Evolutionary conservation across 2,329 filamentous ascomycete species (phyloP).

Genomic region (Chaetomium sp.): DNA sequence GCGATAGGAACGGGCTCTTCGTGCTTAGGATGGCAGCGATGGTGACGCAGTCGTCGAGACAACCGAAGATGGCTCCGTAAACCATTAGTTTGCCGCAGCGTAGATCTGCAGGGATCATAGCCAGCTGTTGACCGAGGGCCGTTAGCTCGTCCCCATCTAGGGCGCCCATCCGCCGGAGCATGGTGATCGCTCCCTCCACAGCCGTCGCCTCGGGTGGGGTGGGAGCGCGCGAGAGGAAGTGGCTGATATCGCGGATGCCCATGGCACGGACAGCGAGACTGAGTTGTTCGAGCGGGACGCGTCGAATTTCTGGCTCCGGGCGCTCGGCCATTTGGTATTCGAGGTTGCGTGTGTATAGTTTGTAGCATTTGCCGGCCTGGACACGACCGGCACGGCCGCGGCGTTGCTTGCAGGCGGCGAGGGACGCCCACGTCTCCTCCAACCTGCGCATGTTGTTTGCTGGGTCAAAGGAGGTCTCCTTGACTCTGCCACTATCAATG

Average conservation of each 20-base stretch:
- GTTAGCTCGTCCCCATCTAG: slow-evolving; percentile 85
- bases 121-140: slow-evolving; percentile 87
- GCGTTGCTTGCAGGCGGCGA: slow-evolving; percentile 90
- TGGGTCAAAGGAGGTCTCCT: slow-evolving; percentile 93
- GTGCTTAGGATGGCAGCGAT: slow-evolving; percentile 92
- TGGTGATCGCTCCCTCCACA: slow-evolving; percentile 78
- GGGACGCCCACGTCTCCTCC: slow-evolving; percentile 92
- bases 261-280: slow-evolving; percentile 94
- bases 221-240: slow-evolving; percentile 81
- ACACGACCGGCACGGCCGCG: slow-evolving; percentile 93
- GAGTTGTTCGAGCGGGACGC: slow-evolving; percentile 90
- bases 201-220: slow-evolving; percentile 85
- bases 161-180: slow-evolving; percentile 84
- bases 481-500: slow-evolving; percentile 92
- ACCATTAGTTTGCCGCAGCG: slow-evolving; percentile 94
- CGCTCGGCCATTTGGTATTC: slow-evolving; percentile 85
- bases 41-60: slow-evolving; percentile 82
- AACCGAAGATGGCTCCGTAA: slow-evolving; percentile 91
- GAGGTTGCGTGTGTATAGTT: slow-evolving; percentile 85
- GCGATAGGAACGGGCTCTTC: slow-evolving; percentile 82
- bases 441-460: slow-evolving; percentile 92
- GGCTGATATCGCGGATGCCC: slow-evolving; percentile 80
- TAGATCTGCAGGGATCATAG: slow-evolving; percentile 91
- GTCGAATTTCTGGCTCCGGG: slow-evolving; percentile 89
- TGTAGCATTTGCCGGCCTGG: slow-evolving; percentile 88